These are phyloP conservation scores for Mrakia blollopis DNA, from an alignment of 768 basidiomycete genomes.

Conservation along the genomic window DNA sequence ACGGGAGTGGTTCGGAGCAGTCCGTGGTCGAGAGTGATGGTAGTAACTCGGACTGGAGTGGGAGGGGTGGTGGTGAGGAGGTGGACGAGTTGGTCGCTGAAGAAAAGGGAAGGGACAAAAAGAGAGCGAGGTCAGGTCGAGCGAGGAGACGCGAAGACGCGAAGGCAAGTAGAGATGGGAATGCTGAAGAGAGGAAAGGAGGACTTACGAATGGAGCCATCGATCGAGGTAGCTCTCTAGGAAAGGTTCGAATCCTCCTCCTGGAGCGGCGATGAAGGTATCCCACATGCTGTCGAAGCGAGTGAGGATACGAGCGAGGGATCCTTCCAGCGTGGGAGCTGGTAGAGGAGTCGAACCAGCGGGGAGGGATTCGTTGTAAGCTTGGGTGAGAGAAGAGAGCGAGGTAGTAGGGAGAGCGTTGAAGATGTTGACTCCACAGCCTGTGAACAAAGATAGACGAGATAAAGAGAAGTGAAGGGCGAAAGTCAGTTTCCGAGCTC, in stretches of 20 bases:
- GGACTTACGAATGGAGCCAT: slow-evolving; percentile 91
- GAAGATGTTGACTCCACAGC: slow-evolving; percentile 81
- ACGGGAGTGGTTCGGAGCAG: slow-evolving; percentile 74
- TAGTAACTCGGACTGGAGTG: slow-evolving; percentile 65
- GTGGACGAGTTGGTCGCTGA: slow-evolving; percentile 74
- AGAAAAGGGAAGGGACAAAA: not conserved
- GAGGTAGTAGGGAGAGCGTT: slow-evolving; percentile 79
- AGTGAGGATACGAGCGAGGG: slow-evolving; percentile 66
- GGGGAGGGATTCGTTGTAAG: slow-evolving; percentile 36
- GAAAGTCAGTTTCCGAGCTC: slow-evolving; percentile 15
- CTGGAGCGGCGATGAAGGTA: slow-evolving; percentile 55
- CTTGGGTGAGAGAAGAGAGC: slow-evolving; percentile 60
- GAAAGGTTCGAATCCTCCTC: slow-evolving; percentile 75
- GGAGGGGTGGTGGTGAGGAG: slow-evolving; percentile 71
- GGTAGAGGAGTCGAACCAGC: slow-evolving; percentile 34
- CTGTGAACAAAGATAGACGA: slow-evolving; percentile 47
- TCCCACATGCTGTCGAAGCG: slow-evolving; percentile 77
- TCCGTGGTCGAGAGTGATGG: slow-evolving; percentile 83
- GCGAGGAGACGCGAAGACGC: too few species aligned
- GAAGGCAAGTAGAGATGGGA: not conserved
- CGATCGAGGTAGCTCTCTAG: slow-evolving; percentile 67
- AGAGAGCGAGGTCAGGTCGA: slow-evolving; percentile 18
- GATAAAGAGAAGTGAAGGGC: not conserved
- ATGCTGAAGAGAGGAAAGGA: not conserved
- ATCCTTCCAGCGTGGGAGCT: slow-evolving; percentile 63